Conservation (phyloP, 495 filamentous ascomycete species). For the Glutinoglossum americanum region DNA sequence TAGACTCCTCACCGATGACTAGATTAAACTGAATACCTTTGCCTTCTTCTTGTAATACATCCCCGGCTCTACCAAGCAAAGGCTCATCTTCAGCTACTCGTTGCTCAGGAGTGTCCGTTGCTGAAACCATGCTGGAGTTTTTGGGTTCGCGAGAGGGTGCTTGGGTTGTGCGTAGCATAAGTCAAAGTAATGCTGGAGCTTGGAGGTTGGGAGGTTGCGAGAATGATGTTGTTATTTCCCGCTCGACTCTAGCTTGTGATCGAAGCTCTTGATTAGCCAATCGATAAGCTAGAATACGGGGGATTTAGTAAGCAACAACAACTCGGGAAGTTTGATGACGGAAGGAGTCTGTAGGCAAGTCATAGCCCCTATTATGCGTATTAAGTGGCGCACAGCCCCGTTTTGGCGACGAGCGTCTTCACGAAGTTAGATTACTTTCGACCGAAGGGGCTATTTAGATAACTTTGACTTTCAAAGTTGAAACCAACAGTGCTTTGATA, state of each 20-base stretch:
- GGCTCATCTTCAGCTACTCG: constrained; percentile 37
- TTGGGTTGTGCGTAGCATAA: background rate
- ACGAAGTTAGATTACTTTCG: too few species aligned
- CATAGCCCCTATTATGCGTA: too few species aligned
- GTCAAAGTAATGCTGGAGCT: background rate
- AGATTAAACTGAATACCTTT: constrained; percentile 48
- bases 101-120: background rate
- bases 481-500: too few species aligned
- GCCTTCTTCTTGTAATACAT: constrained; percentile 43
- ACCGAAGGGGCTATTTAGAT: too few species aligned
- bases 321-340: too few species aligned
- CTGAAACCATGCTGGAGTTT: background rate
- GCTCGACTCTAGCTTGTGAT: background rate
- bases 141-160: background rate
- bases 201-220: background rate
- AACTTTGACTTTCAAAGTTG: too few species aligned
- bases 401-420: too few species aligned
- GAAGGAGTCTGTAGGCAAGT: too few species aligned
- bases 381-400: too few species aligned
- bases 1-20: constrained; percentile 37
- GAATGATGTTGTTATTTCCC: background rate
- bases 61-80: constrained; percentile 50
- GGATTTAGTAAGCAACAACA: background rate
- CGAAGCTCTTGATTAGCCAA: background rate
- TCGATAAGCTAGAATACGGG: background rate